A percentile compares a stretch with the other conserved stretches of the same genome.
These are phyloP conservation scores for Lactarius indigo DNA, from an alignment of 768 basidiomycete species.

Conservation along the genomic window DNA sequence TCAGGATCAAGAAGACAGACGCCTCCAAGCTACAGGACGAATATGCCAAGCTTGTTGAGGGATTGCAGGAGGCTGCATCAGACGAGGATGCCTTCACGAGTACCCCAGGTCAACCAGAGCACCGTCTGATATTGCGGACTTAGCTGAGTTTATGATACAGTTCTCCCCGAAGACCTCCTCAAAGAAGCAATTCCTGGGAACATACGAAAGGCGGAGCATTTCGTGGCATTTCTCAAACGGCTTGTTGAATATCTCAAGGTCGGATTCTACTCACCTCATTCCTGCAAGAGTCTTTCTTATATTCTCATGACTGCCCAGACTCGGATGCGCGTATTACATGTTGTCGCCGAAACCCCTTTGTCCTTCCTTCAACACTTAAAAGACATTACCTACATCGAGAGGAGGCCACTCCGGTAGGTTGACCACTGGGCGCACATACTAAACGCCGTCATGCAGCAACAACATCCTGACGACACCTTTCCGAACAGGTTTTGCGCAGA, in stretches of 20 bases:
- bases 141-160: slow-evolving; percentile 37
- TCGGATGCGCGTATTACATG: slow-evolving; percentile 97
- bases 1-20: slow-evolving; percentile 90
- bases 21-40: slow-evolving; percentile 94
- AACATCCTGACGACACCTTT: slow-evolving; percentile 8
- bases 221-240: slow-evolving; percentile 95
- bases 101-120: slow-evolving; percentile 63
- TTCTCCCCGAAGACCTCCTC: slow-evolving; percentile 90
- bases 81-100: slow-evolving; percentile 83
- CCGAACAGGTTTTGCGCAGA: slow-evolving; percentile 87
- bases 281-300: background rate
- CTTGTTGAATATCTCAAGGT: slow-evolving; percentile 99
- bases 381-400: slow-evolving; percentile 98
- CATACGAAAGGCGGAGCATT: slow-evolving; percentile 98
- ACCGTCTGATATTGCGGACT: slow-evolving; percentile 9
- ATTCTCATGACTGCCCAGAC: slow-evolving; percentile 50
- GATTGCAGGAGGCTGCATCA: slow-evolving; percentile 74
- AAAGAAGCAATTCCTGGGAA: slow-evolving; percentile 97
- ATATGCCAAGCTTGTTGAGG: slow-evolving; percentile 92
- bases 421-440: background rate
- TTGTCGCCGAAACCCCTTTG: slow-evolving; percentile 95
- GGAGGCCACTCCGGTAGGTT: slow-evolving; percentile 79
- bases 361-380: slow-evolving; percentile 98
- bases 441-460: background rate
- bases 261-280: background rate